Conservation (phyloP, 345 rosid species). For the Raphanus sativus region DNA sequence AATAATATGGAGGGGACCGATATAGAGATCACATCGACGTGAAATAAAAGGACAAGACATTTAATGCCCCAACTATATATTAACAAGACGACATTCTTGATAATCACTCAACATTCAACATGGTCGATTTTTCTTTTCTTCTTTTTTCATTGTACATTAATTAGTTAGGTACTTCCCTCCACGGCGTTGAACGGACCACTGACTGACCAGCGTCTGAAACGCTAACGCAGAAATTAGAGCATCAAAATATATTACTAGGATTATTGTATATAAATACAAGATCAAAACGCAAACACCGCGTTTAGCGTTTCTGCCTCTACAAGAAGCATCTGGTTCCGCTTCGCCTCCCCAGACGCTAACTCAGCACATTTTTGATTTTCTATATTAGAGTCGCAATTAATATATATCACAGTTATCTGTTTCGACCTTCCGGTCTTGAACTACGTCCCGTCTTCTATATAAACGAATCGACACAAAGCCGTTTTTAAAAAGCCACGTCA, state of each 20-base stretch:
- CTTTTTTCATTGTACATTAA: background rate
- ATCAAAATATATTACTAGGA: background rate
- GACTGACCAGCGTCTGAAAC: background rate
- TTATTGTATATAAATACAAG: constrained; percentile 24
- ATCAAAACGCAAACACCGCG: constrained; percentile 25
- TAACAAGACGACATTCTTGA: constrained; percentile 26
- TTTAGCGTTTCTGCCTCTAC: constrained; percentile 15
- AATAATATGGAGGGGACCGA: constrained; percentile 22
- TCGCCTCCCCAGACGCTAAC: constrained; percentile 39
- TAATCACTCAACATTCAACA: constrained; percentile 28
- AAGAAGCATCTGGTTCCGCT: constrained; percentile 38
- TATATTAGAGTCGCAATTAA: constrained; percentile 1
- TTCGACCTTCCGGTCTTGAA: constrained; percentile 11
- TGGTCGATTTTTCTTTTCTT: background rate
- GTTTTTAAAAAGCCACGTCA: constrained; percentile 24
- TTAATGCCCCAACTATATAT: constrained; percentile 27
- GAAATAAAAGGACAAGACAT: constrained; percentile 9
- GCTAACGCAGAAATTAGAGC: background rate
- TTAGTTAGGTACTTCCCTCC: background rate
- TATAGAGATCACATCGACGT: constrained; percentile 19
- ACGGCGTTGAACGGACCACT: background rate
- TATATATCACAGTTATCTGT: constrained; percentile 22
- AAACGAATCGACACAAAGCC: constrained; percentile 6
- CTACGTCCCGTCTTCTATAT: constrained; percentile 25
- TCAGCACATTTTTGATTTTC: constrained; percentile 5